phyloP scores from a whole-genome alignment of 78 protist species.

The Chrysochromulina parva region DNA sequence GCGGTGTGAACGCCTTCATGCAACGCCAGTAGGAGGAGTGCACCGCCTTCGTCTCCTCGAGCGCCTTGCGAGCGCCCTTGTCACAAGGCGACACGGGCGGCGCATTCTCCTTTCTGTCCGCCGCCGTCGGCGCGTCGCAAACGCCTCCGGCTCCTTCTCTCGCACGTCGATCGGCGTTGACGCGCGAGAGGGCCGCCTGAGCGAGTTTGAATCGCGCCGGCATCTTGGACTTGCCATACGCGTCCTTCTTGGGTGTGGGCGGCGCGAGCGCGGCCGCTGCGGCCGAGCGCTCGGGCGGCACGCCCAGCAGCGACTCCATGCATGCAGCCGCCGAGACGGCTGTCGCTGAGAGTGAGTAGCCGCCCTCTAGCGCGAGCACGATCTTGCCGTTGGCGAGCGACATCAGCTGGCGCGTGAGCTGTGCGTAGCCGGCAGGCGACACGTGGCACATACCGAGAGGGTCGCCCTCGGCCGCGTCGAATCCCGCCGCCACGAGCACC shows the following conservation, averaged over 20 bases:
- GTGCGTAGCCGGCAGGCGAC: slow-evolving; percentile 37
- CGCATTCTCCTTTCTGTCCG: too few species aligned
- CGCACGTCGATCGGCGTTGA: too few species aligned
- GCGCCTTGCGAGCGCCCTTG: too few species aligned
- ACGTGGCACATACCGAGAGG: slow-evolving; percentile 56
- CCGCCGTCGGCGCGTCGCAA: too few species aligned
- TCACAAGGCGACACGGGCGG: too few species aligned
- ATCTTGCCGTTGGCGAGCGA: slow-evolving; percentile 29
- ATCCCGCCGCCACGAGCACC: slow-evolving; percentile 66
- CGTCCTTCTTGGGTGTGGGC: not conserved
- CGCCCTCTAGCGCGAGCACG: slow-evolving; percentile 65
- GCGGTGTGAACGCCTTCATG: too few species aligned
- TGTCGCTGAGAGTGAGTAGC: slow-evolving; percentile 26
- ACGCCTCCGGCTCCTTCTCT: too few species aligned
- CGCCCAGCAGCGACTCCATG: slow-evolving; percentile 11
- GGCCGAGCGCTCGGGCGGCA: not conserved
- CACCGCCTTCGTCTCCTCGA: too few species aligned
- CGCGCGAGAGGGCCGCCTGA: too few species aligned
- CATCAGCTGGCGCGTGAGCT: slow-evolving; percentile 15
- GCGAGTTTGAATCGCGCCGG: too few species aligned
- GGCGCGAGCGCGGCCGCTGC: not conserved
- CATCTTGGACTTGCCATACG: too few species aligned
- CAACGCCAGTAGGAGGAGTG: too few species aligned
- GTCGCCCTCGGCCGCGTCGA: slow-evolving; percentile 71
- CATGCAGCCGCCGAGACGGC: slow-evolving; percentile 1